Conservation (phyloP, 148 eudicot species). For the Cornus controversa region DNA sequence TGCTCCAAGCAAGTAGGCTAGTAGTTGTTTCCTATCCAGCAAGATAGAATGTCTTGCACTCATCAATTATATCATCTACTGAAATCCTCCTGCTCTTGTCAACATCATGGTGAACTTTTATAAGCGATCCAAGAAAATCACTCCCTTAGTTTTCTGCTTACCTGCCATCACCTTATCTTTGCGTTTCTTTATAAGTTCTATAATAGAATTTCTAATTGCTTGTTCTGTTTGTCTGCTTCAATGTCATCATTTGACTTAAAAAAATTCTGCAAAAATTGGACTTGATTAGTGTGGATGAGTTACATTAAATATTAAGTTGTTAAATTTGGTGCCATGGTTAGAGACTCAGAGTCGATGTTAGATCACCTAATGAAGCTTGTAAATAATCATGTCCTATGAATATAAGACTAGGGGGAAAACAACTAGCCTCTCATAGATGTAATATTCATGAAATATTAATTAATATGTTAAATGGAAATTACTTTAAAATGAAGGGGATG, state of each 20-base stretch:
- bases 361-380: too few relatives aligned
- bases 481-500: too few relatives aligned
- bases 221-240: constrained; percentile 11
- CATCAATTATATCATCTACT: constrained; percentile 11
- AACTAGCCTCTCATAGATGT: too few relatives aligned
- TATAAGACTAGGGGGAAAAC: too few relatives aligned
- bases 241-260: neutral
- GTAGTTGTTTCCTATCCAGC: constrained; percentile 14
- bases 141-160: neutral
- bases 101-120: constrained; percentile 4
- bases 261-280: neutral
- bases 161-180: neutral
- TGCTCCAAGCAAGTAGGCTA: neutral
- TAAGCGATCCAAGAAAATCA: constrained; percentile 23
- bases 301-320: too few relatives aligned
- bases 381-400: too few relatives aligned
- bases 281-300: neutral
- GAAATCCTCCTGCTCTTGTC: neutral
- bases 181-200: neutral
- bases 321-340: too few relatives aligned
- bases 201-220: neutral
- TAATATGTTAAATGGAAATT: too few relatives aligned
- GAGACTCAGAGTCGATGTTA: too few relatives aligned
- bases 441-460: too few relatives aligned
- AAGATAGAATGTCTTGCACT: constrained; percentile 15